A percentile compares a stretch with the other conserved stretches of the same genome.
Evolutionary conservation across 1,284 basidiomycete species (phyloP).

Genomic region (Coriolopsis trogii): DNA sequence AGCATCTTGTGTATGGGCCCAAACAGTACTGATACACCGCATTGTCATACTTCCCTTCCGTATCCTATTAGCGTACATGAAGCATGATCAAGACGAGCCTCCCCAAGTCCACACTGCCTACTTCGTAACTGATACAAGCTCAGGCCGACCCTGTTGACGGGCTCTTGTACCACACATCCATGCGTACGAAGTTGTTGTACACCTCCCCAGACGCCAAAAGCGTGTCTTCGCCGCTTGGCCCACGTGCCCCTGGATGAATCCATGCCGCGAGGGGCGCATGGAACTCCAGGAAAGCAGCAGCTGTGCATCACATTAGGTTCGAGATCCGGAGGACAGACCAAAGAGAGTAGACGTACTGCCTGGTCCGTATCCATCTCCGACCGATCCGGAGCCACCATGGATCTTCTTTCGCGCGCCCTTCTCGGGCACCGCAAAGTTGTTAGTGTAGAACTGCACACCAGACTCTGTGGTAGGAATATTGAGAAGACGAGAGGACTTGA

Average conservation of each 20-base stretch:
- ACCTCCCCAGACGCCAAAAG: slow-evolving; percentile 38
- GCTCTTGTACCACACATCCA: slow-evolving; percentile 36
- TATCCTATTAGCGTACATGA: too few relatives aligned
- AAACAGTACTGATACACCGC: too few relatives aligned
- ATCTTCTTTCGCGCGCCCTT: slow-evolving; percentile 68
- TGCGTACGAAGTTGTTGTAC: slow-evolving; percentile 38
- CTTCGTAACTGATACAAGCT: too few relatives aligned
- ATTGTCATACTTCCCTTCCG: too few relatives aligned
- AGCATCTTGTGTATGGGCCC: too few relatives aligned
- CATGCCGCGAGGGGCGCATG: slow-evolving; percentile 56
- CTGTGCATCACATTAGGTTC: slow-evolving; percentile 33
- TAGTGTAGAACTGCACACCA: slow-evolving; percentile 75
- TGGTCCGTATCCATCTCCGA: slow-evolving; percentile 59
- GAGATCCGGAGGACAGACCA: neutral
- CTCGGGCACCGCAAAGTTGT: slow-evolving; percentile 49
- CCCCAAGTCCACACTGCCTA: too few relatives aligned
- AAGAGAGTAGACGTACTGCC: slow-evolving; percentile 46
- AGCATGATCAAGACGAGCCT: too few relatives aligned
- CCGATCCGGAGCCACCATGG: slow-evolving; percentile 71
- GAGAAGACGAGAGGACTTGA: neutral
- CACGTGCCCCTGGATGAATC: slow-evolving; percentile 34
- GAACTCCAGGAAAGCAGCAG: slow-evolving; percentile 75
- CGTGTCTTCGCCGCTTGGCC: slow-evolving; percentile 34
- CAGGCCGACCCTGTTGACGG: too few relatives aligned
- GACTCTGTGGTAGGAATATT: slow-evolving; percentile 48